A percentile compares a stretch with the other conserved stretches of the same genome.
Conservation (phyloP, 73 alveolate genomes). For the Blepharisma japonicum region DNA sequence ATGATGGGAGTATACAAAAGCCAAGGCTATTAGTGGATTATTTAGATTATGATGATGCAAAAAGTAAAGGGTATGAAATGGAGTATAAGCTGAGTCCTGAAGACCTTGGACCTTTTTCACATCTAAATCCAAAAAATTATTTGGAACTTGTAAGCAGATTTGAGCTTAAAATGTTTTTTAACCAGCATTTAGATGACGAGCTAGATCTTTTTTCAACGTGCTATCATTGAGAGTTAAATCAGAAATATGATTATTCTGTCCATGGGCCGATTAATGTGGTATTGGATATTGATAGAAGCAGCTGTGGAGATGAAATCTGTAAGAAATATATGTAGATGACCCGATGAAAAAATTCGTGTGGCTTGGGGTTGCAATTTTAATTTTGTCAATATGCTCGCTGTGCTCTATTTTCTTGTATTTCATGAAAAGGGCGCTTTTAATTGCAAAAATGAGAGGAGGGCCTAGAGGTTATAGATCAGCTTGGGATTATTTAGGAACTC, state of each 20-base stretch:
- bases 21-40: background rate
- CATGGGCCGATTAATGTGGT: background rate
- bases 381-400: background rate
- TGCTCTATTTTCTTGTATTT: background rate
- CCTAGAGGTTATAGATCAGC: constrained; percentile 1
- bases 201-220: background rate
- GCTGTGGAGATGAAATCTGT: background rate
- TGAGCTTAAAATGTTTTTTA: background rate
- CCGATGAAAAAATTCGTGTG: background rate
- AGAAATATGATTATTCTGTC: background rate
- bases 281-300: constrained; percentile 2
- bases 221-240: background rate
- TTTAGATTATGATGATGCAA: constrained; percentile 12
- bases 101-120: constrained; percentile 22
- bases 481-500: constrained; percentile 10
- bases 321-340: no score
- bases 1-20: background rate
- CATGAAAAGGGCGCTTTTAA: constrained; percentile 6
- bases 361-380: constrained; percentile 8
- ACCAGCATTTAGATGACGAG: constrained; percentile 2
- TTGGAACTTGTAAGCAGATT: background rate
- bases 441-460: constrained; percentile 26
- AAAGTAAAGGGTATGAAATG: background rate
- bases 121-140: constrained; percentile 11
- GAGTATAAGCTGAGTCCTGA: background rate